A percentile compares a stretch with the other conserved stretches of the same genome.
These are phyloP conservation scores for Phytopythium aichiense DNA, from an alignment of 352 stramenopile genomes.

Conservation along the genomic window DNA sequence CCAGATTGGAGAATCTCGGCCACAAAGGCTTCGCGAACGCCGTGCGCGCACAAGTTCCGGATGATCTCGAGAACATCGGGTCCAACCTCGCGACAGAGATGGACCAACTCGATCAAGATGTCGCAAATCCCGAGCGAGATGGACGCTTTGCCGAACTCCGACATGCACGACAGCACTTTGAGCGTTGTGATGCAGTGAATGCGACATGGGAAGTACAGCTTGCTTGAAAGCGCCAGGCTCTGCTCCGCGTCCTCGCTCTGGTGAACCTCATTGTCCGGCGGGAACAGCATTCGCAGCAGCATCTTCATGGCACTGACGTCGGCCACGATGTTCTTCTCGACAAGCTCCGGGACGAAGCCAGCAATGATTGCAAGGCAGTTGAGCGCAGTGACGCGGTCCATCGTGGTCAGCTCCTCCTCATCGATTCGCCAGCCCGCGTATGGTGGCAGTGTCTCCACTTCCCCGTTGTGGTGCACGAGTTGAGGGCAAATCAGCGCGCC, in stretches of 20 bases:
- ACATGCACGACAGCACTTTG: slow-evolving; percentile 48
- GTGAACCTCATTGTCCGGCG: slow-evolving; percentile 75
- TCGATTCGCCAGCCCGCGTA: slow-evolving; percentile 60
- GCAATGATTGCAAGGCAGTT: slow-evolving; percentile 63
- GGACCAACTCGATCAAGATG: slow-evolving; percentile 72
- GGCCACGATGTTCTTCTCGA: slow-evolving; percentile 50
- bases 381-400: slow-evolving; percentile 53
- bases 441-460: slow-evolving; percentile 28
- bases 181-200: slow-evolving; percentile 59
- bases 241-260: slow-evolving; percentile 46
- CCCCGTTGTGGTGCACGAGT: slow-evolving; percentile 23
- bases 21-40: slow-evolving; percentile 38
- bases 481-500: slow-evolving; percentile 40
- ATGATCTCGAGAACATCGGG: slow-evolving; percentile 56
- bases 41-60: slow-evolving; percentile 55
- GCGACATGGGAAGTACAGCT: slow-evolving; percentile 61
- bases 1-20: slow-evolving; percentile 67
- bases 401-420: slow-evolving; percentile 39
- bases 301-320: slow-evolving; percentile 69
- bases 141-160: slow-evolving; percentile 46
- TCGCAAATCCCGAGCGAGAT: slow-evolving; percentile 66
- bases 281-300: slow-evolving; percentile 67
- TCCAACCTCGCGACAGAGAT: slow-evolving; percentile 52
- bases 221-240: slow-evolving; percentile 43
- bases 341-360: slow-evolving; percentile 44